A percentile compares a stretch with the other conserved stretches of the same genome.
These are phyloP conservation scores for Ceratobasidium sp. DNA, from an alignment of 1,284 basidiomycete species.

Conservation along the genomic window DNA sequence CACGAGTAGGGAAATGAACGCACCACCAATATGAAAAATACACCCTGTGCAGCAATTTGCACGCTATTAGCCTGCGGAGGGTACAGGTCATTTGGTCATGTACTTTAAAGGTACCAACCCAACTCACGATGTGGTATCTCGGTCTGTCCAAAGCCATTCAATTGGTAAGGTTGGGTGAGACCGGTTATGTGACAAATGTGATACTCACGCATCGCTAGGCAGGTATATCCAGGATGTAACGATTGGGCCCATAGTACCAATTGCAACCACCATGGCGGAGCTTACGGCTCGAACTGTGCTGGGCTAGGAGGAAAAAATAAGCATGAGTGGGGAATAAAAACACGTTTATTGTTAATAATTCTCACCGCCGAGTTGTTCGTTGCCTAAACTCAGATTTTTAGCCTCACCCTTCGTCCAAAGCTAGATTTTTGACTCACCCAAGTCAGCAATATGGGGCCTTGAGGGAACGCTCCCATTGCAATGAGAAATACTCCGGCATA, in stretches of 20 bases:
- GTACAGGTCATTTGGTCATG: neutral
- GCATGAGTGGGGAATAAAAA: neutral
- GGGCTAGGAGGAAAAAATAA: slow-evolving; percentile 22
- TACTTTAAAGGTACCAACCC: neutral
- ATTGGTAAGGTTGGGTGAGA: neutral
- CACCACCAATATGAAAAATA: slow-evolving; percentile 46
- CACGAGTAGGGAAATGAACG: neutral
- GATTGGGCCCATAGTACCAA: slow-evolving; percentile 48
- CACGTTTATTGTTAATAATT: too few relatives aligned
- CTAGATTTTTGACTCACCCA: slow-evolving; percentile 43
- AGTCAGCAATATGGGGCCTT: slow-evolving; percentile 47
- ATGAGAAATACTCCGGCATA: slow-evolving; percentile 49
- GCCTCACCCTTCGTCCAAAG: neutral
- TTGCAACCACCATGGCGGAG: slow-evolving; percentile 48
- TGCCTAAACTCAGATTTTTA: slow-evolving; percentile 23
- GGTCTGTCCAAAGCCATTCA: slow-evolving; percentile 17
- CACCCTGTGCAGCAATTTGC: slow-evolving; percentile 45
- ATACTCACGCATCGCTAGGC: slow-evolving; percentile 47
- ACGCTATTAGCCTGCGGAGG: slow-evolving; percentile 46
- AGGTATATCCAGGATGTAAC: slow-evolving; percentile 49
- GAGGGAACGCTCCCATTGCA: slow-evolving; percentile 48
- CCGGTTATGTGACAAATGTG: neutral
- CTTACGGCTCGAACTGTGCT: slow-evolving; percentile 48
- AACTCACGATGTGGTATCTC: slow-evolving; percentile 45
- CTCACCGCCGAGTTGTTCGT: slow-evolving; percentile 47